Conservation (phyloP, 1,284 basidiomycete genomes). For the Wallemia hederae region DNA sequence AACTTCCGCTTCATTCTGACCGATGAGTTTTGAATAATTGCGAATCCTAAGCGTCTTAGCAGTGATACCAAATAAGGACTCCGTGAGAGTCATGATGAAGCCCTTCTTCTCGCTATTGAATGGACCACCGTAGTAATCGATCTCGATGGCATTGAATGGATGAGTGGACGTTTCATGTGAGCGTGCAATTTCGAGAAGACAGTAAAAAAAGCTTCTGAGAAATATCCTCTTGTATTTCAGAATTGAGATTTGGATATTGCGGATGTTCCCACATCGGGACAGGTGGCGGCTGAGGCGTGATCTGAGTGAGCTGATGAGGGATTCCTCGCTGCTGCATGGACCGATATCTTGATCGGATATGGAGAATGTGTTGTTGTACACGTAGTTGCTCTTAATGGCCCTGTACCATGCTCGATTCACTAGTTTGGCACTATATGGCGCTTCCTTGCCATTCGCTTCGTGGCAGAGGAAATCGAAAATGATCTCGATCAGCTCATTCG, state of each 20-base stretch:
- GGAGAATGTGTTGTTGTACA: not conserved
- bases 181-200: too few species aligned
- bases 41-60: not conserved
- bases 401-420: not conserved
- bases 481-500: not conserved
- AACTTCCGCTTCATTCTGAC: not conserved
- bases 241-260: not conserved
- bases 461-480: not conserved
- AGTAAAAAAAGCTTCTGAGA: not conserved
- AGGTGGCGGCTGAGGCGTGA: not conserved
- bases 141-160: not conserved
- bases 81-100: not conserved
- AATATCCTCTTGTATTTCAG: not conserved
- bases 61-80: not conserved
- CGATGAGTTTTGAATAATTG: not conserved
- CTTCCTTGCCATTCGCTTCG: not conserved
- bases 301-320: not conserved
- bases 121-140: not conserved
- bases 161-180: not conserved
- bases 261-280: not conserved
- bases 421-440: not conserved
- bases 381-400: not conserved
- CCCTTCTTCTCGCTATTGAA: not conserved
- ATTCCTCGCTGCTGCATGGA: not conserved
- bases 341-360: not conserved